phyloP scores from a whole-genome alignment of 2,329 filamentous ascomycete species.

The Kalmusia sp. region DNA sequence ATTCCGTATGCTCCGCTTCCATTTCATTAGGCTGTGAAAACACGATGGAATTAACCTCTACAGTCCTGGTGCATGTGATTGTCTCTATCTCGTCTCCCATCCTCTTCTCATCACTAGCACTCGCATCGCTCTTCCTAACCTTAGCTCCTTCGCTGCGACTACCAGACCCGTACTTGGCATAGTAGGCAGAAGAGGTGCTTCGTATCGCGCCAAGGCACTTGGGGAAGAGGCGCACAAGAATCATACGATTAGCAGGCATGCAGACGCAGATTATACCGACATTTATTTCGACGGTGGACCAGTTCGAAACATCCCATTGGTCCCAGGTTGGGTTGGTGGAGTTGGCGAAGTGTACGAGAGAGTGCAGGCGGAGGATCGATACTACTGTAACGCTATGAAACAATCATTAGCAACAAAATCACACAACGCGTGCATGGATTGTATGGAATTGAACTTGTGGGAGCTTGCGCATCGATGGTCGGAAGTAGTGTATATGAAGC shows the following conservation, averaged over 20 bases:
- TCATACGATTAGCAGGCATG: conserved; percentile 49
- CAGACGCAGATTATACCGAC: conserved; percentile 54
- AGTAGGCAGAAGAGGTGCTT: no score
- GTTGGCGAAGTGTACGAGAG: conserved; percentile 52
- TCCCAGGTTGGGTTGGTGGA: conserved; percentile 52
- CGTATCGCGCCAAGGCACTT: conserved; percentile 45
- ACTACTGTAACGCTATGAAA: conserved; percentile 50
- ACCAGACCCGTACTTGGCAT: no score
- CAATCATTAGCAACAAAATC: not conserved
- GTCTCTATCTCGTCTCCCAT: no score
- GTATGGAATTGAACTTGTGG: no score
- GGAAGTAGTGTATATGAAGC: not conserved
- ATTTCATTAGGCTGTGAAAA: no score
- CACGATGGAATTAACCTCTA: no score
- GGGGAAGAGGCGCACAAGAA: conserved; percentile 47
- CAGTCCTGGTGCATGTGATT: no score
- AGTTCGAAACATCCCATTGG: conserved; percentile 48
- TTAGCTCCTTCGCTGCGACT: no score
- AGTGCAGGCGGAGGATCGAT: conserved; percentile 52
- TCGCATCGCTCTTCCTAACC: no score
- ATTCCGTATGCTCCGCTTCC: no score
- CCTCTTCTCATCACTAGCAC: no score
- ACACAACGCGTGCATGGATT: not conserved
- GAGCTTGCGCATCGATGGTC: no score
- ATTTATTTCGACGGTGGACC: conserved; percentile 53